phyloP scores from a whole-genome alignment of 2,329 filamentous ascomycete species.

The Botrytis squamosa region DNA sequence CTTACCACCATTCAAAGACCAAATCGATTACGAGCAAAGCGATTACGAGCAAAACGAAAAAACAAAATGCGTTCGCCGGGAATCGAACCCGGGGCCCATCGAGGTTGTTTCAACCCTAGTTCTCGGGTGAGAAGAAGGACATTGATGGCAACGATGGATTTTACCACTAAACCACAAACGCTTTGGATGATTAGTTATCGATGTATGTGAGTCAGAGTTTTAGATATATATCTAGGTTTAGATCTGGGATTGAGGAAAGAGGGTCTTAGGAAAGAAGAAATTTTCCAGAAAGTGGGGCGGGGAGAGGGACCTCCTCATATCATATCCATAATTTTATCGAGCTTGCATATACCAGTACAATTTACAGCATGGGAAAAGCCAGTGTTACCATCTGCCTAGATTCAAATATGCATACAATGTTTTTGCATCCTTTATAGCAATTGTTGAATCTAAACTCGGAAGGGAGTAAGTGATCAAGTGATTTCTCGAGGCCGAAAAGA shows the following conservation, averaged over 20 bases:
- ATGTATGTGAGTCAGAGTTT: accelerated
- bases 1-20: not conserved
- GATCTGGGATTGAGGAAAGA: not conserved
- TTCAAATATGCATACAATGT: not conserved
- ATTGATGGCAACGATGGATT: constrained; percentile 25
- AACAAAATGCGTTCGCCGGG: not conserved
- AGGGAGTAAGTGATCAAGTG: not conserved
- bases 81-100: constrained; percentile 1
- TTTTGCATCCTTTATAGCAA: not conserved
- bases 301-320: not conserved
- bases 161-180: constrained; percentile 28
- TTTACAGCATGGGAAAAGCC: not conserved
- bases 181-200: not conserved
- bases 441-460: not conserved
- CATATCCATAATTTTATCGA: not conserved
- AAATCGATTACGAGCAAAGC: not conserved
- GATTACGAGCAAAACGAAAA: not conserved
- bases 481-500: not conserved
- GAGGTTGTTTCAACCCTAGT: not conserved
- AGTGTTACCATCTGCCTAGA: not conserved
- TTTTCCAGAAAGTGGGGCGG: not conserved
- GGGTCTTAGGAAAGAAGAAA: not conserved
- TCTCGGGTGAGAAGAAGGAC: not conserved
- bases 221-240: not conserved
- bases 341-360: not conserved